Conservation (phyloP, 108 stramenopile species). For the Schizochytrium sp. region DNA sequence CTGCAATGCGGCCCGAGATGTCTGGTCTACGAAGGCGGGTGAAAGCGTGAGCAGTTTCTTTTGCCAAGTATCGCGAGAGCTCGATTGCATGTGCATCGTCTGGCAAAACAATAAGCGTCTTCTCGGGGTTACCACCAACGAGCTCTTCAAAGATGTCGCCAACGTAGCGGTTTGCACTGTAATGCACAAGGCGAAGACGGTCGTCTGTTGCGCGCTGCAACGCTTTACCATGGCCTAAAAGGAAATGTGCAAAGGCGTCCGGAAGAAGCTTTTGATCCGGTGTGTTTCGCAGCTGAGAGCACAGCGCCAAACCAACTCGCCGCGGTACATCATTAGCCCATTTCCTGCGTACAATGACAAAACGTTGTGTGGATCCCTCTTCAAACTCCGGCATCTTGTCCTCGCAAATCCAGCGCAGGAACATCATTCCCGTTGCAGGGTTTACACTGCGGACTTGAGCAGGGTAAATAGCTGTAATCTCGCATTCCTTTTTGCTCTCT, state of each 20-base stretch:
- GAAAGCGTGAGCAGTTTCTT: slow-evolving; percentile 9
- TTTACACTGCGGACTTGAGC: slow-evolving; percentile 1
- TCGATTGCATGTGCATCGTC: background rate
- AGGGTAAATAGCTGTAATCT: background rate
- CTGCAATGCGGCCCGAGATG: slow-evolving; percentile 27
- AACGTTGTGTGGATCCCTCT: background rate
- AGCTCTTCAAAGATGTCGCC: background rate
- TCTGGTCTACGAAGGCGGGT: slow-evolving; percentile 15
- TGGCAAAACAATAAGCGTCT: background rate
- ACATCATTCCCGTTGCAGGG: background rate
- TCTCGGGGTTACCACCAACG: slow-evolving; percentile 1
- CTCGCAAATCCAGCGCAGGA: background rate
- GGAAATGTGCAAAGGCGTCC: slow-evolving; percentile 16
- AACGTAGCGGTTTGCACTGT: background rate
- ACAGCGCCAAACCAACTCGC: slow-evolving; percentile 6
- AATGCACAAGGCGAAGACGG: background rate
- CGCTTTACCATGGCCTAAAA: slow-evolving; percentile 5
- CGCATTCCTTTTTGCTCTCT: background rate
- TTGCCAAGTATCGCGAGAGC: slow-evolving; percentile 3
- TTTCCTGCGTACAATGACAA: background rate
- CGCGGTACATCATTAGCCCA: slow-evolving; percentile 40
- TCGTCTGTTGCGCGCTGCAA: slow-evolving; percentile 36
- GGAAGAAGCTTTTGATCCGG: slow-evolving; percentile 34
- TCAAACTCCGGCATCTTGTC: background rate
- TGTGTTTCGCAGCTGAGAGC: background rate